A percentile compares a stretch with the other conserved stretches of the same genome.
Evolutionary conservation across 768 basidiomycete genomes (phyloP).

Genomic region (Strobilomyces dryophilus): DNA sequence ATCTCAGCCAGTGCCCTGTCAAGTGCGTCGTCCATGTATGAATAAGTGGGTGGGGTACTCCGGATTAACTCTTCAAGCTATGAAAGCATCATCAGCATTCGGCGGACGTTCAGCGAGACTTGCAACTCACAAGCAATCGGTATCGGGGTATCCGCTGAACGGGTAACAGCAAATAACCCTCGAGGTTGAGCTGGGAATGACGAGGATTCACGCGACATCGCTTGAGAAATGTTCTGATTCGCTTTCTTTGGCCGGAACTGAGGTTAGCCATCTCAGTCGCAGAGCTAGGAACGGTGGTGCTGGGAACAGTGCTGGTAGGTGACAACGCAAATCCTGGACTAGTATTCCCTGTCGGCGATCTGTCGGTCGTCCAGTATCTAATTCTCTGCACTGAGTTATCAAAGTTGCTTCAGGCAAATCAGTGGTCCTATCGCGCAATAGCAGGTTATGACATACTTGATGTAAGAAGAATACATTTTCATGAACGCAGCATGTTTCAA

Average conservation of each 20-base stretch:
- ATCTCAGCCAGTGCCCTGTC: conserved; percentile 87
- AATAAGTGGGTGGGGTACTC: conserved; percentile 76
- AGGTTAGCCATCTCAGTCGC: conserved; percentile 47
- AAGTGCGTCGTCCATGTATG: conserved; percentile 77
- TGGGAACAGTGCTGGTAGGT: conserved; percentile 55
- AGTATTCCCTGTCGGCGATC: conserved; percentile 35
- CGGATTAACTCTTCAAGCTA: conserved; percentile 80
- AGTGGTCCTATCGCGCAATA: conserved; percentile 8
- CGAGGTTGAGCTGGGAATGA: conserved; percentile 91
- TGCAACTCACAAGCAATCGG: conserved; percentile 72
- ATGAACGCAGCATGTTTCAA: conserved; percentile 94
- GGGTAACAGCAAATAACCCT: conserved; percentile 90
- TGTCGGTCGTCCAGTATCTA: conserved; percentile 76
- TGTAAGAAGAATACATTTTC: conserved; percentile 98
- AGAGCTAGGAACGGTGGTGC: conserved; percentile 46
- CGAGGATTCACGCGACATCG: conserved; percentile 84
- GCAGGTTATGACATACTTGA: conserved; percentile 63
- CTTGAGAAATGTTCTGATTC: conserved; percentile 87
- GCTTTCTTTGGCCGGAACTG: conserved; percentile 77
- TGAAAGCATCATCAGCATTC: conserved; percentile 3
- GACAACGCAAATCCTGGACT: conserved; percentile 39
- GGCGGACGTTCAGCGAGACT: conserved; percentile 1
- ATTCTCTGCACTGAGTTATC: conserved; percentile 88
- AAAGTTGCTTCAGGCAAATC: conserved; percentile 64
- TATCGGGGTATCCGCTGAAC: conserved; percentile 98